phyloP scores from a whole-genome alignment of 2,329 filamentous ascomycete genomes.

The Atkinsonella hypoxylon region DNA sequence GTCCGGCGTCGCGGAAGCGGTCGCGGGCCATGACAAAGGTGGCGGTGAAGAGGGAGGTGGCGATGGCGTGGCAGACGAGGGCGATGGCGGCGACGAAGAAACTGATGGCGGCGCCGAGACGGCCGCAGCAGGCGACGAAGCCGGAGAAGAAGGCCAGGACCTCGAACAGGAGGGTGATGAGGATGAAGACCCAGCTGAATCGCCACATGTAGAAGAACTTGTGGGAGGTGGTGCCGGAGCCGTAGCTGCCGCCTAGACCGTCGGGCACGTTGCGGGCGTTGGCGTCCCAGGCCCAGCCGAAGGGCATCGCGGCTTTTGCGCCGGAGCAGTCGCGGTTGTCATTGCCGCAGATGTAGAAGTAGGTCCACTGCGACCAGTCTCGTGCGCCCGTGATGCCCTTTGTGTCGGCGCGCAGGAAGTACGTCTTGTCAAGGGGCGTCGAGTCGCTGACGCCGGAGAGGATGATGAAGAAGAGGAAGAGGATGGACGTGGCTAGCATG shows the following conservation, averaged over 20 bases:
- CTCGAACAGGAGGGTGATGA: slow-evolving; percentile 74
- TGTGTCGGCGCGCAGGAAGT: slow-evolving; percentile 76
- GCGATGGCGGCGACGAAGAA: slow-evolving; percentile 45
- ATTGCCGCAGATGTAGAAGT: slow-evolving; percentile 68
- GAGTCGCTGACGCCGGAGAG: slow-evolving; percentile 38
- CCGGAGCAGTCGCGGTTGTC: slow-evolving; percentile 52
- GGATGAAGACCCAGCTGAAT: slow-evolving; percentile 85
- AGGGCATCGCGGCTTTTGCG: slow-evolving; percentile 49
- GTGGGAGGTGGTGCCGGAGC: slow-evolving; percentile 39
- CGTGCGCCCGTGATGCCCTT: slow-evolving; percentile 58
- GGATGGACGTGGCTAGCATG: slow-evolving; percentile 37
- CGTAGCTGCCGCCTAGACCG: slow-evolving; percentile 38
- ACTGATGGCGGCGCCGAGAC: slow-evolving; percentile 57
- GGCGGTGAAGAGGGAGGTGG: slow-evolving; percentile 63
- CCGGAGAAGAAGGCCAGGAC: slow-evolving; percentile 54
- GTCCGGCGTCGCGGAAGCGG: slow-evolving; percentile 44
- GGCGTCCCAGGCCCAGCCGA: slow-evolving; percentile 58
- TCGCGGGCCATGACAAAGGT: slow-evolving; percentile 59
- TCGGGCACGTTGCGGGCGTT: slow-evolving; percentile 31
- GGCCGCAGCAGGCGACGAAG: slow-evolving; percentile 57
- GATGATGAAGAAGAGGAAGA: slow-evolving; percentile 48
- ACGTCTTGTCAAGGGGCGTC: slow-evolving; percentile 59
- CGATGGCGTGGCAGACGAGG: slow-evolving; percentile 57
- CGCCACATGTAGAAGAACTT: slow-evolving; percentile 75
- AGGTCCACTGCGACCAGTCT: slow-evolving; percentile 70